A percentile compares a stretch with the other conserved stretches of the same genome.
phyloP scores from a whole-genome alignment of 208 protist species.

The Crithidia mellificae region DNA sequence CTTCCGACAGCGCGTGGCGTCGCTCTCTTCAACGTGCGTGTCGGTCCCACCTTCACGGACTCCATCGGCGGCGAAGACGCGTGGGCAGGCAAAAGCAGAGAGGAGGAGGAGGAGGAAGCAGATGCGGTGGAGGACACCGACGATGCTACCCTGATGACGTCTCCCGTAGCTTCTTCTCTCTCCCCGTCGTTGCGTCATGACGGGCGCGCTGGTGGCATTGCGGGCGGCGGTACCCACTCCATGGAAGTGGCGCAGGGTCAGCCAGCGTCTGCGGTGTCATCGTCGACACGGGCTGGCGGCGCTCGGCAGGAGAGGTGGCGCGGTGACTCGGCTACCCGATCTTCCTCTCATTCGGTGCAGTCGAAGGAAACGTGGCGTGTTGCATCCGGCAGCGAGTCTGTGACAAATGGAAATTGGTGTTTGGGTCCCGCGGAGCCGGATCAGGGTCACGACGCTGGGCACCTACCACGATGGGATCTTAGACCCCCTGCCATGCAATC shows the following conservation, averaged over 20 bases:
- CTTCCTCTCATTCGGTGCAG: background rate
- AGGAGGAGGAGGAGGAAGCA: background rate
- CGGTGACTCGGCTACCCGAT: no score
- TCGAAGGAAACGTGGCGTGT: background rate
- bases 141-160: background rate
- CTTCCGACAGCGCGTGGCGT: background rate
- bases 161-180: background rate
- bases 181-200: background rate
- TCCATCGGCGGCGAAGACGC: background rate
- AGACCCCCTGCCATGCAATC: no score
- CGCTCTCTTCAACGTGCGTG: constrained; percentile 19
- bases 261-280: no score
- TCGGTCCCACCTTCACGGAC: constrained; percentile 1
- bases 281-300: no score
- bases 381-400: background rate
- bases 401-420: no score
- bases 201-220: no score
- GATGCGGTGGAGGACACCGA: no score
- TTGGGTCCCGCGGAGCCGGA: no score
- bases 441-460: no score
- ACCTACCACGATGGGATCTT: background rate
- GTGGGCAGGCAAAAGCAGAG: background rate
- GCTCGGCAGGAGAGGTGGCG: no score
- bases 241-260: no score
- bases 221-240: no score